Conservation (phyloP, 108 stramenopile species). For the Schizochytrium sp. region DNA sequence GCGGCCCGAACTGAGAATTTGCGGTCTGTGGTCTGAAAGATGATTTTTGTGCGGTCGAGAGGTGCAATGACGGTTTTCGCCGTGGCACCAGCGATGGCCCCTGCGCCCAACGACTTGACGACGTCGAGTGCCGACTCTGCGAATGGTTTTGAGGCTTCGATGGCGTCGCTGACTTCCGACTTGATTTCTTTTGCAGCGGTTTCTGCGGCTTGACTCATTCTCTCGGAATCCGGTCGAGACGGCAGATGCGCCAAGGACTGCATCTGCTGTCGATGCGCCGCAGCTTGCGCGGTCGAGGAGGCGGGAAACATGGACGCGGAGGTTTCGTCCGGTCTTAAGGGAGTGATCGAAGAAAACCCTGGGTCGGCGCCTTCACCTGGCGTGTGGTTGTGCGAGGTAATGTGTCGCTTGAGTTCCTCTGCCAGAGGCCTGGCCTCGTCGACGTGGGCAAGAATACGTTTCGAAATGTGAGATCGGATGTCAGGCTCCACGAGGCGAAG, state of each 20-base stretch:
- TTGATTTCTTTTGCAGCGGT: not conserved
- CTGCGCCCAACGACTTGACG: not conserved
- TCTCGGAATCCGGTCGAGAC: not conserved
- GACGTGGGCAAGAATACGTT: not conserved
- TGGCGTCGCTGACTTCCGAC: not conserved
- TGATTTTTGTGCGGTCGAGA: constrained; percentile 42
- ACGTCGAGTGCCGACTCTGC: not conserved
- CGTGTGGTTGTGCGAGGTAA: not conserved
- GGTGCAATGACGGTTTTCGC: constrained; percentile 49
- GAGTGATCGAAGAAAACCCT: too few species aligned
- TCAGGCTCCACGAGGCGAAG: not conserved
- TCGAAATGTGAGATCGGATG: not conserved
- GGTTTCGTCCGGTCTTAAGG: too few species aligned
- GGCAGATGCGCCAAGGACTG: not conserved
- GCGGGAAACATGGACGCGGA: too few species aligned
- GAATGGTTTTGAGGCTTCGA: not conserved
- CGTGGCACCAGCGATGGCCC: constrained; percentile 41
- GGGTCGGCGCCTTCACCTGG: not conserved
- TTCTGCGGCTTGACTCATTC: not conserved
- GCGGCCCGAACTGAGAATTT: constrained; percentile 30
- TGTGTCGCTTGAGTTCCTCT: not conserved
- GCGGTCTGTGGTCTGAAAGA: constrained; percentile 41
- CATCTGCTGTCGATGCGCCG: too few species aligned
- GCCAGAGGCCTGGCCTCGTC: not conserved
- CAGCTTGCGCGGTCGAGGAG: too few species aligned